Evolutionary conservation across 306 rosid genomes (phyloP).

Genomic region (Vigna angularis): DNA sequence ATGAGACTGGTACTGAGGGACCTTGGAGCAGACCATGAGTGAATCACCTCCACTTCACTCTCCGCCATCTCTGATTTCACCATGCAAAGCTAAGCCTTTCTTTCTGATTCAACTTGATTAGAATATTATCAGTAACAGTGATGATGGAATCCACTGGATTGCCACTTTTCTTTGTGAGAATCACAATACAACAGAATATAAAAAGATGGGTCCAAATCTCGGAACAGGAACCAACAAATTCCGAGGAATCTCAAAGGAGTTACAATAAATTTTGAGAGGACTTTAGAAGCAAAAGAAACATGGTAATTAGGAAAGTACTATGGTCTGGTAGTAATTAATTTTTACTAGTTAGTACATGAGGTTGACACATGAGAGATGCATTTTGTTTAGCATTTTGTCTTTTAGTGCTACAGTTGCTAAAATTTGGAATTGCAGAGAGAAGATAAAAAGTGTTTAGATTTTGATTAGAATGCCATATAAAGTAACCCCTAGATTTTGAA

Average conservation of each 20-base stretch:
- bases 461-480: too few relatives aligned
- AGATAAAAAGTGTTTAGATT: too few relatives aligned
- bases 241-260: background rate
- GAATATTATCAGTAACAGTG: background rate
- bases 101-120: conserved; percentile 9
- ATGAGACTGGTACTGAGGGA: conserved; percentile 79
- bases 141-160: background rate
- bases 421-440: too few relatives aligned
- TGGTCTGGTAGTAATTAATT: background rate
- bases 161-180: background rate
- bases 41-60: conserved; percentile 71
- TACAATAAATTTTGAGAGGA: background rate
- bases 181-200: background rate
- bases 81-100: background rate
- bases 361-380: background rate
- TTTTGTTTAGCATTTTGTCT: background rate
- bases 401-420: too few relatives aligned
- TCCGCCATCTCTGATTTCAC: conserved; percentile 50
- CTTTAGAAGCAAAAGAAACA: background rate
- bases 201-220: background rate
- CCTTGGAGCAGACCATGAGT: conserved; percentile 84
- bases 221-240: background rate
- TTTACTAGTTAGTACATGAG: too few relatives aligned
- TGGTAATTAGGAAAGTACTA: background rate
- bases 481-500: too few relatives aligned